Evolutionary conservation across 768 basidiomycete species (phyloP), one percentile per base, ranked within the genome.

Genomic region (Macrolepiota dolichaula): DNA sequence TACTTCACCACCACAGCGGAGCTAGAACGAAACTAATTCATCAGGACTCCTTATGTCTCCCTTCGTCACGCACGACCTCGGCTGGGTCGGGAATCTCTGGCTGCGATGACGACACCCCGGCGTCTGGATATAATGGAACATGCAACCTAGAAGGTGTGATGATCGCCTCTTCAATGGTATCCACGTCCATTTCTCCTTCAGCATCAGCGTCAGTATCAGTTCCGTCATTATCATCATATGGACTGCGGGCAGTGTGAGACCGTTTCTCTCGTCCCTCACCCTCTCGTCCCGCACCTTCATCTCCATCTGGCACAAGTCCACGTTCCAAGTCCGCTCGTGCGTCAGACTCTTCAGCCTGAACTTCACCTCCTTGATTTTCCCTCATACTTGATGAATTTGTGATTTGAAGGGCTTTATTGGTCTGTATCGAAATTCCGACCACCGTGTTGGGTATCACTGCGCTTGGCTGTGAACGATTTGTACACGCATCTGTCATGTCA

Each of bases 171-270:
- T 65, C 67, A 6, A 69, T 71, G 36, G 62, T 63, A 51, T 72
- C 71, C 22, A 72, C 71, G 40, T 75, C 72, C 66, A 73, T 69
- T 47, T 75, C 74, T 10, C 74, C 74, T 63, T 75, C 74, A 15
- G 74, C 73, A 60, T 74, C 71, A 38, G 66, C 71, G 60, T 69
- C 69, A 37, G 63, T 58, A 52, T 69, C 69, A 44, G 66, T 32
- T 7, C 29, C 29, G 29, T 32, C 63, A 51, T 63, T 67, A 44
- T 59, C 66, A 55, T 59, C 63, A 38, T 53, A 32, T 25, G 61
- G 53, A 24, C 55, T 46, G 22, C 22, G 50, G 17, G 24, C 52
- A 15, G 44, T 25, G 27, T 62, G 57, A 29, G 47, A 44, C 55
- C 32, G 32, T 32, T 55, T 32, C 47, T 12, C 46, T 29, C 46